Base-by-base conservation (phyloP, 2,329 filamentous ascomycete species). In the Boeremia lycopersici region DNA sequence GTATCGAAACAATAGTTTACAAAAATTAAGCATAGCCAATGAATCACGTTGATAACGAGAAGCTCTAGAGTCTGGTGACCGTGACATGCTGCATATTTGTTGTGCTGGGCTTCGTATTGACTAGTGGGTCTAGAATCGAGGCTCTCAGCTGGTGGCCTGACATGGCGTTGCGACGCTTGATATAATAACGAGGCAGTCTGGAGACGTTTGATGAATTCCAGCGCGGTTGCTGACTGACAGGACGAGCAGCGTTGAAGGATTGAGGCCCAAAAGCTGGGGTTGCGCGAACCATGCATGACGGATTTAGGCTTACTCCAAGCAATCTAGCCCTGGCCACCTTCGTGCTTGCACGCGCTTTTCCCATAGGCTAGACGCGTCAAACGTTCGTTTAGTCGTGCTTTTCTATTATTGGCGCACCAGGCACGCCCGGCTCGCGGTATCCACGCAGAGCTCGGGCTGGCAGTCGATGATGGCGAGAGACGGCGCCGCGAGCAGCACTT, bases 321-420 rank as follows among this genome's bases (percentile, higher is more conserved):
- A 56, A 51, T 55, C 48, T 63, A 57, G 57, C 38, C 56, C 53
- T 35, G 31, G 34, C 33, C 30, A 53, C 28, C 48, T 38, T 60
- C 49, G 61, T 63, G 62, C 50, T 42, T 46, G 23, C 51, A 55
- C 35, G 54, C 52, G 17, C 33, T 10, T 25, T 45, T 17, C 53
- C 42, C 35, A 65, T 64, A 64, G 61, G 63, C 47, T 43, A 48
- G 51, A 39, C 45, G 48, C 40, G n/a, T 45, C 17, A 13, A 44
- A 31, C 15, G 35, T 43, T 47, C 9, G 3, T 8, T 29, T 36
- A 38, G 44, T 49, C 17, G 23, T 36, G 29, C 25, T 29, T 17
- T 19, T 40, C 51, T 44, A 40, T 43, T 28, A 53, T 49, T 51
- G 48, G 50, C 15, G 26, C 11, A 31, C 26, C 19, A 31, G 46